Base-by-base conservation (phyloP, 805 yeast species). In the Myxozyma neotropica region DNA sequence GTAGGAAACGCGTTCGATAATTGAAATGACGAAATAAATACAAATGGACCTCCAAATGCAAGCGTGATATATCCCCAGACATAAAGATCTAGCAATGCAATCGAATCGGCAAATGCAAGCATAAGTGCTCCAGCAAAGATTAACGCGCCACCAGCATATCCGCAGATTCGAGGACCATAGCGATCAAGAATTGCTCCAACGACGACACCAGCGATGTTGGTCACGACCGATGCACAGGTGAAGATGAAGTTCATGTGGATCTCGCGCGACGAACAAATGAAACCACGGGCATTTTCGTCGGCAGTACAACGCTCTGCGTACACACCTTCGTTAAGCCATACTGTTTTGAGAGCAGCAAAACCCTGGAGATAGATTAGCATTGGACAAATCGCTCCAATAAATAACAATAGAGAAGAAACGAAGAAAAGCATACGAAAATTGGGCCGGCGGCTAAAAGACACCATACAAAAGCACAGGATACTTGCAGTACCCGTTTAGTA, bases 31-130 rank as follows among this genome's bases (percentile, higher is more conserved):
- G 96, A 86, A 58, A 93, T 91, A 71, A 89, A 92, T 21, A 88
- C 92, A 75, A 92, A 91, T 8, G 98, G 98, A 3, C 98, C 97
- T 5, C 96, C 96, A 58, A 90, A 77, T 0, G 97, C 97, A 24
- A 92, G 76, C 15, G 82, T 72, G 1, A 87, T 77, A 72, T 89
- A 93, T 0, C 97, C 98, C 7, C 74, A 57, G 39, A 89, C 72
- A 72, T 88, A 91, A 2, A 86, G 83, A 72, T 91, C 97, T 45
- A 81, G 66, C 0, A 65, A 4, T 0, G 68, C 53, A 38, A 81
- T 64, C 2, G 50, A 39, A 43, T 61, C 64, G 15, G 82, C 83
- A 58, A 71, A 68, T 3, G 80, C 77, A 57, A 86, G 70, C 15
- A 77, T 54, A 8, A 75, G 57, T 0, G 92, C 73, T 0, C 92